Evolutionary conservation across 495 filamentous ascomycete species (phyloP), one percentile per base, ranked within the genome.

Genomic region (Cercophora newfieldiana): DNA sequence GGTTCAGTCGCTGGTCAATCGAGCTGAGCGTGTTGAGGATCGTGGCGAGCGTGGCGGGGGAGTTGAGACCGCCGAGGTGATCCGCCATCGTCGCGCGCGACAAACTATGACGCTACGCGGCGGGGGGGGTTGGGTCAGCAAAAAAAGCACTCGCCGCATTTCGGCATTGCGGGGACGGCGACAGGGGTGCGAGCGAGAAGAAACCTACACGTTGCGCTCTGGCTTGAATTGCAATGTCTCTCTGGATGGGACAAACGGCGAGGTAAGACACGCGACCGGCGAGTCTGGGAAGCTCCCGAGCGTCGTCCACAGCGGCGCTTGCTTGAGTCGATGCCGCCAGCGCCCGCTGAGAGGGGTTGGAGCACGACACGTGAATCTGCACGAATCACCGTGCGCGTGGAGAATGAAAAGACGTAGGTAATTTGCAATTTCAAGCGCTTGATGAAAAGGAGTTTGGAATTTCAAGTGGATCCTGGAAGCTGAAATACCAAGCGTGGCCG

Each of bases 1-100:
- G 72, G 28, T 25, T 63, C n/a, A 78, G 72, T 21, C 75, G 72
- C 59, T 70, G 72, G 65, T 78, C 74, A 63, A 78, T 78, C n/a
- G 75, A 66, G 14, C 63, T 47, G 66, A 78, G 67, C 22, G 72
- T 63, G 60, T 70, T 72, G 14, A 78, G 33, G 30, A 78, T 59
- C 54, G 67, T 69, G 14, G 68, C 31, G 54, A 76, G 24, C 12
- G 72, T 71, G 59, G 66, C 68, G 30, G 73, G 65, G 7, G 67
- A 44, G 19, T 69, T 57, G 37, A 44, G 37, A 14, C 37, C 10
- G 22, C 62, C 64, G 44, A 61, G 56, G 25, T 63, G 59, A 50
- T 72, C 68, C 1, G 65, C 68, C 72, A 74, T 72, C 22, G 62
- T 63, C 49, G 65, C 47, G 12, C 51, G 51, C 22, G 37, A 53